Percentiles rank a stretch among this genome's conserved stretches.
phyloP scores from a whole-genome alignment of 768 basidiomycete species.

The Suillus weaverae region DNA sequence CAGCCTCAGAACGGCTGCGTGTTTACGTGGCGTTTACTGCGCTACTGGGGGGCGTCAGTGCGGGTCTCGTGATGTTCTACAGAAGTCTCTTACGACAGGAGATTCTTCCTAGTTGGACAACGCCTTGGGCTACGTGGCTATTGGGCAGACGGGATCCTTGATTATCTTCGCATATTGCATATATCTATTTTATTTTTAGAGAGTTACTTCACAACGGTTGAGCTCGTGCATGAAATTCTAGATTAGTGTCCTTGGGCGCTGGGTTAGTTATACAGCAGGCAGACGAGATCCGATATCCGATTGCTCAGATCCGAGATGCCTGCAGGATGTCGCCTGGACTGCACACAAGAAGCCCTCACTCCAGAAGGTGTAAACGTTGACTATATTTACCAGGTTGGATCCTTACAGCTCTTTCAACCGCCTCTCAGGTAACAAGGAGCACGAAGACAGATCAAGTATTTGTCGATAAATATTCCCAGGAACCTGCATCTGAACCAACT shows the following conservation, averaged over 20 bases:
- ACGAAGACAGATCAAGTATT: background rate
- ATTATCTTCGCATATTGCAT: slow-evolving; percentile 14
- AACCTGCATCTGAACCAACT: background rate
- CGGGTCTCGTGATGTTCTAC: slow-evolving; percentile 68
- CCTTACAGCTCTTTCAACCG: background rate
- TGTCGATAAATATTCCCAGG: background rate
- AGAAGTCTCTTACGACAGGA: slow-evolving; percentile 62
- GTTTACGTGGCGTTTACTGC: slow-evolving; percentile 75
- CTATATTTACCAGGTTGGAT: slow-evolving; percentile 3
- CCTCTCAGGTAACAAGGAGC: background rate
- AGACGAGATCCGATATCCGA: slow-evolving; percentile 36
- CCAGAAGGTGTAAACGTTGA: background rate
- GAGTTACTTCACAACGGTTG: slow-evolving; percentile 6
- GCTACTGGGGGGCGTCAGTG: slow-evolving; percentile 69
- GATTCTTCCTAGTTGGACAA: slow-evolving; percentile 51
- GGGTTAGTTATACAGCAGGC: background rate
- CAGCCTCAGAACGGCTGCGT: slow-evolving; percentile 64
- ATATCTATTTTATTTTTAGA: slow-evolving; percentile 14
- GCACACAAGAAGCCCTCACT: slow-evolving; percentile 11
- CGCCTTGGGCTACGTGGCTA: slow-evolving; percentile 69
- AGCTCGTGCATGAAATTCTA: background rate
- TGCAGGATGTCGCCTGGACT: slow-evolving; percentile 33
- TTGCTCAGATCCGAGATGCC: slow-evolving; percentile 37
- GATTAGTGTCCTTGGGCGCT: background rate
- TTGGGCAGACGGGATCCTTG: slow-evolving; percentile 48